Percentiles rank a stretch among this genome's conserved stretches.
These are phyloP conservation scores for Aspergillus fischeri DNA, from an alignment of 2,329 filamentous ascomycete genomes.

Conservation along the genomic window DNA sequence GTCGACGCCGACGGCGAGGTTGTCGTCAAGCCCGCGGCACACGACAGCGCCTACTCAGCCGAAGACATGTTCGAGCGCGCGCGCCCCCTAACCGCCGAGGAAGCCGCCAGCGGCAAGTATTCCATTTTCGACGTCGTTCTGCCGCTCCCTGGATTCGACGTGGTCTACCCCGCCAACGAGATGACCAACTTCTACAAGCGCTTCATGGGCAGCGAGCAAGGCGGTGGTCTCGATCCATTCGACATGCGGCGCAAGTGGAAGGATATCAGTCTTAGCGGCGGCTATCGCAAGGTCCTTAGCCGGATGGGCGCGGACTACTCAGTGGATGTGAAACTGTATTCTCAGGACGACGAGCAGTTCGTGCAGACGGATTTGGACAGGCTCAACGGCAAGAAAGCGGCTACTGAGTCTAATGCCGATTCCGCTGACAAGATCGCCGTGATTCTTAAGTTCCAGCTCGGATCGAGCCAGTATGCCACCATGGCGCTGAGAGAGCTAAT, in stretches of 20 bases:
- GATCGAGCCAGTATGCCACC: constrained; percentile 77
- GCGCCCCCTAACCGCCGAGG: constrained; percentile 68
- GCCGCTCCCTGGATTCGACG: constrained; percentile 86
- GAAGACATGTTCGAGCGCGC: constrained; percentile 64
- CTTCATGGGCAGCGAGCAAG: constrained; percentile 78
- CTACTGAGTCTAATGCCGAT: constrained; percentile 10
- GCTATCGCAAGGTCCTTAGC: constrained; percentile 81
- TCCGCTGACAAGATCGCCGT: constrained; percentile 57
- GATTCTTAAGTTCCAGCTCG: constrained; percentile 69
- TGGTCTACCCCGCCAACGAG: constrained; percentile 78
- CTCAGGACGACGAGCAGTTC: constrained; percentile 68
- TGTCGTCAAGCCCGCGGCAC: constrained; percentile 57
- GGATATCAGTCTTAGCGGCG: constrained; percentile 83
- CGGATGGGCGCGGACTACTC: constrained; percentile 61
- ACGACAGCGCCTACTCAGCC: constrained; percentile 51
- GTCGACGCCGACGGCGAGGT: constrained; percentile 62
- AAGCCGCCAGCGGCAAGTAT: constrained; percentile 71
- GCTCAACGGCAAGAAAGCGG: constrained; percentile 44
- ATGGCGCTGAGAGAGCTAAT: constrained; percentile 78
- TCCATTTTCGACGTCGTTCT: constrained; percentile 85
- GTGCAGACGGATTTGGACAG: constrained; percentile 80
- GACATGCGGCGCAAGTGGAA: constrained; percentile 82
- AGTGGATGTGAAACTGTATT: constrained; percentile 67
- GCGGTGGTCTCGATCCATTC: constrained; percentile 74
- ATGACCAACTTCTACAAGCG: constrained; percentile 78